Percentiles rank a stretch among this genome's conserved stretches.
Conservation (phyloP, 805 yeast species). For the Dipodascopsis uninucleata region DNA sequence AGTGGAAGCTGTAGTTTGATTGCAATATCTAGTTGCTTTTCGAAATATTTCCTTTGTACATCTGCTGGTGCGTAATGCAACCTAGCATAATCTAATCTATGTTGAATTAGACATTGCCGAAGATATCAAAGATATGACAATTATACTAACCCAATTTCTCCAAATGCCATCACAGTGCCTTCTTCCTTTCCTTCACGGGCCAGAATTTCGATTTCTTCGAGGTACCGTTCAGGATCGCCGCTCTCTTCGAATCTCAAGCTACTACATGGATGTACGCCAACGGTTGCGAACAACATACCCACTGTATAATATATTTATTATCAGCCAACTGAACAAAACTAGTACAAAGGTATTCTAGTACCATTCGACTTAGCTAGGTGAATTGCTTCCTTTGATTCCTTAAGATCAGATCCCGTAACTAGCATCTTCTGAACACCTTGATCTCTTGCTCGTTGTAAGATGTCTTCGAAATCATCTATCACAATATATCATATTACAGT, state of each 20-base stretch:
- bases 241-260: constrained; percentile 52
- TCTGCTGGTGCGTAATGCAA: constrained; percentile 67
- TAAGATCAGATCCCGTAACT: constrained; percentile 76
- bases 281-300: constrained; percentile 55
- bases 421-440: constrained; percentile 67
- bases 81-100: constrained; percentile 79
- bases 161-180: constrained; percentile 74
- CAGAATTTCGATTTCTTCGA: constrained; percentile 49
- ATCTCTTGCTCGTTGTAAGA: constrained; percentile 61
- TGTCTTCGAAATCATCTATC: constrained; percentile 53
- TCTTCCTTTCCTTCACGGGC: constrained; percentile 46
- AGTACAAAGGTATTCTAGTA: constrained; percentile 30
- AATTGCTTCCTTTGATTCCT: constrained; percentile 62
- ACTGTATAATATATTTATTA: constrained; percentile 7
- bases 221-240: constrained; percentile 41
- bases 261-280: constrained; percentile 94
- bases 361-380: constrained; percentile 54
- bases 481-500: neutral
- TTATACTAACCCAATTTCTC: constrained; percentile 79
- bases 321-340: neutral
- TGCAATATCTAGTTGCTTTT: constrained; percentile 66
- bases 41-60: constrained; percentile 65
- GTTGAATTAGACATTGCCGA: too few relatives aligned
- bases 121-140: too few relatives aligned
- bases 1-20: constrained; percentile 60